Evolutionary conservation across 495 filamentous ascomycete species (phyloP), one percentile per base, ranked within the genome.

Genomic region (Penicillium herquei): DNA sequence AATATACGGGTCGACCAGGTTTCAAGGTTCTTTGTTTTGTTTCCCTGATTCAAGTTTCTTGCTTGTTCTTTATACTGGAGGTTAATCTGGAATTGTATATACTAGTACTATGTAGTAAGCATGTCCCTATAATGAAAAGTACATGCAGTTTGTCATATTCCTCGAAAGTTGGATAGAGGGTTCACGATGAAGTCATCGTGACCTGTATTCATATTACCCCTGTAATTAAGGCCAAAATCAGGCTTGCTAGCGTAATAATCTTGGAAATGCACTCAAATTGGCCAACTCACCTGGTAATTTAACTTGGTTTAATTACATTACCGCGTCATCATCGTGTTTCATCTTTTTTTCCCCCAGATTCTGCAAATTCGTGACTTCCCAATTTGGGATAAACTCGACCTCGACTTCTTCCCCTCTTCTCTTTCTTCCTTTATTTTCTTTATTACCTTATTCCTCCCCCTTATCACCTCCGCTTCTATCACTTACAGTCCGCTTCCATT

Each of bases 151-250:
- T 37, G 34, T 37, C 34, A 9, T 37, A 10, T 9, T 43, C 7
- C 16, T 43, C 16, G 17, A 8, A 8, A 43, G 40, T 26, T 26
- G 21, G 21, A 26, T 26, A 26, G 21, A 26, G 40, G 3, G 26
- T 30, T 34, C 26, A 34, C 31, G 31, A 63, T 65, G 65, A 63
- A 34, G 59, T 65, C 62, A 67, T 64, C 14, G 44, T 59, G 51
- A 46, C 39, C 21, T 49, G 43, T 46, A 46, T 32, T 46, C 0
- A 0, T 1, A 31, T 32, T 46, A 46, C 43, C 42, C 6, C n/a
- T n/a, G 43, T 46, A 46, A 31, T 33, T 32, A 13, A 32, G 21
- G 26, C 13, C 43, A 46, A 46, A 37, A 14, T 31, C 26, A 31
- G 12, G 43, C 18, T 2, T 33, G 7, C 3, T 16, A 3, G 7